Base-by-base conservation (phyloP, 2,329 filamentous ascomycete species). In the Capronia americana region DNA sequence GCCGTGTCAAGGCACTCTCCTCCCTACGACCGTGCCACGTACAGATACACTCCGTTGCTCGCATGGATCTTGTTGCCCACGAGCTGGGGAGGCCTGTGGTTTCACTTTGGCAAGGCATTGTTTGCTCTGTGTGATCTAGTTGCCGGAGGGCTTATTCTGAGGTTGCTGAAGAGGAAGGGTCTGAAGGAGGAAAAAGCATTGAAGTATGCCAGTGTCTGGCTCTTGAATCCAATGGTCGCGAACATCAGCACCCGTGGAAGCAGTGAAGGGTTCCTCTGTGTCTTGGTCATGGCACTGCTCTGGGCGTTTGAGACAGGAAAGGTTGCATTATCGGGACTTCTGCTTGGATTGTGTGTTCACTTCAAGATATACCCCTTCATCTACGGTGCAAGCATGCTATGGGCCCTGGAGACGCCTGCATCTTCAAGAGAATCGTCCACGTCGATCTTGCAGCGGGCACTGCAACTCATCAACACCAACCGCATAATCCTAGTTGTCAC, bases 291-390 rank as follows among this genome's bases (percentile, higher is more conserved):
- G 68, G 90, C 87, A 0, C 78, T 98, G 41, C 79, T 99, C 11
- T 98, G 92, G 91, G 91, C 93, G 0, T 90, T 91, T 0, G 80
- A 93, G 69, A 82, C 85, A 59, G 84, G 83, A 58, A 82, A 82
- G n/a, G 80, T 90, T 20, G 74, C 79, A 0, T 76, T 96, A 8
- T 90, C 93, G 0, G 94, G 92, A 0, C 70, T 88, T 2, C 77
- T 98, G 32, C 82, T 99, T 2, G 95, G 95, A 0, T 79, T 97
- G 30, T 88, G 88, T 1, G 93, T 98, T 28, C 95, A 99, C 79
- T 96, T 99, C 81, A 99, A 99, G 84, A 98, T 99, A 68, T 99
- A 99, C 74, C 95, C 95, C 0, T 97, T 98, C 78, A 92, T 99
- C 67, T 99, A 99, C 78, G 94, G 92, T 1, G 87, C 89, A 2